Base-by-base conservation (phyloP, 139 green algal genomes). In the Chlorella sp. region DNA sequence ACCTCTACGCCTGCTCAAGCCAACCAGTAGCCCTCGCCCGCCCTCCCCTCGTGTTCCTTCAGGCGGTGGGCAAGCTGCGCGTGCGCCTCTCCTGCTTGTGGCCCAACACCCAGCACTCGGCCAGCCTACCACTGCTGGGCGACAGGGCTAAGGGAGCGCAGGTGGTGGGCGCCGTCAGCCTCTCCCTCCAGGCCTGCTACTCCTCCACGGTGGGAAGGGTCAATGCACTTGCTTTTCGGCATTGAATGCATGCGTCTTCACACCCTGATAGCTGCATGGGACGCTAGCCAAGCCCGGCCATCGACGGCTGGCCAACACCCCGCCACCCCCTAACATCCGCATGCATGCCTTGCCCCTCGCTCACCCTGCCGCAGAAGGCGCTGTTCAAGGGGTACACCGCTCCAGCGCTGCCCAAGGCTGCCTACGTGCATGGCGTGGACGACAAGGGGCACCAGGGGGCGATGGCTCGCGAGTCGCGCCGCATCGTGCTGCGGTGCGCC, bases 41-140 rank as follows among this genome's bases (percentile, higher is more conserved):
- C 18, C 39, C 47, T 80, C 47, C 3, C 12, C 3, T 1, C n/a
- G 1, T 20, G 12, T 17, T 51, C 18, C 30, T 36, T 41, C 82
- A 82, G 71, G 23, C 74, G 65, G 64, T 84, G 32, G 69, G 73
- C 83, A 90, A 88, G 83, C 69, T 82, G 85, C 78, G 85, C 0
- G 62, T 75, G 32, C 76, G 83, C n/a, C 83, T 87, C 47, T 87
- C 74, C 20, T 84, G 81, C 51, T 55, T 85, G 67, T 32, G 38
- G 16, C 69, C 86, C 34, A 70, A 76, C 41, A 20, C 15, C 12
- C n/a, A 56, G 16, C 34, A 75, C 36, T 34, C 39, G 4, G 51
- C 44, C 11, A 56, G 55, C 18, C 86, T 89, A 69, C 81, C 81
- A 5, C 67, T 89, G 68, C 63, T 87, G 39, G n/a, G 57, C 1